Percentiles rank a stretch among this genome's conserved stretches.
These are phyloP conservation scores for Leucogyrophana mollusca DNA, from an alignment of 768 basidiomycete genomes.

Conservation along the genomic window DNA sequence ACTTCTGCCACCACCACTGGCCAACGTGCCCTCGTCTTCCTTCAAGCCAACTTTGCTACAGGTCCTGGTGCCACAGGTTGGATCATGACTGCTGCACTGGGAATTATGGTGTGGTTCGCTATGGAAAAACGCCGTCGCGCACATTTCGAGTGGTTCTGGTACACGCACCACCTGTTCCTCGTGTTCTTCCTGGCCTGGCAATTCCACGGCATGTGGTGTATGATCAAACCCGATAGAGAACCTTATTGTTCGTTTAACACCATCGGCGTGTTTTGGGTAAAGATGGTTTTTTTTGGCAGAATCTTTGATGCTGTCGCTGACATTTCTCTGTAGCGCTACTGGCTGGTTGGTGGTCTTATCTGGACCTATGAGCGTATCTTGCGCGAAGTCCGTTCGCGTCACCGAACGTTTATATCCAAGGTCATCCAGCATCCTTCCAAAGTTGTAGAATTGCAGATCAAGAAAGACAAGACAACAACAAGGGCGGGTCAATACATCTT, in stretches of 20 bases:
- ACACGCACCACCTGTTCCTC: slow-evolving; percentile 85
- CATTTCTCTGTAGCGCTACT: slow-evolving; percentile 62
- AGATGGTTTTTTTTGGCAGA: slow-evolving; percentile 21
- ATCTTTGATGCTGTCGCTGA: slow-evolving; percentile 5
- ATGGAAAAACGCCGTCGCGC: slow-evolving; percentile 75
- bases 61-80: slow-evolving; percentile 85
- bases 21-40: slow-evolving; percentile 65
- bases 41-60: slow-evolving; percentile 75
- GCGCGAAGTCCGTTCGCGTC: slow-evolving; percentile 88
- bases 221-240: slow-evolving; percentile 88
- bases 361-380: slow-evolving; percentile 88
- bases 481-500: slow-evolving; percentile 94
- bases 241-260: slow-evolving; percentile 84
- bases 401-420: slow-evolving; percentile 90
- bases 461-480: slow-evolving; percentile 86
- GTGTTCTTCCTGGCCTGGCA: slow-evolving; percentile 95
- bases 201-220: slow-evolving; percentile 94
- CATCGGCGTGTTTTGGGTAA: slow-evolving; percentile 94
- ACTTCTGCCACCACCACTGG: slow-evolving; percentile 51
- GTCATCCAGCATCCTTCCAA: slow-evolving; percentile 94
- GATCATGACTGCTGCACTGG: slow-evolving; percentile 79
- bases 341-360: slow-evolving; percentile 83
- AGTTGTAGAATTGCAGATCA: slow-evolving; percentile 95
- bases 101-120: slow-evolving; percentile 82
- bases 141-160: slow-evolving; percentile 90